A percentile compares a stretch with the other conserved stretches of the same genome.
phyloP scores from a whole-genome alignment of 148 eudicot genomes.

The Salicornia ramosissima region DNA sequence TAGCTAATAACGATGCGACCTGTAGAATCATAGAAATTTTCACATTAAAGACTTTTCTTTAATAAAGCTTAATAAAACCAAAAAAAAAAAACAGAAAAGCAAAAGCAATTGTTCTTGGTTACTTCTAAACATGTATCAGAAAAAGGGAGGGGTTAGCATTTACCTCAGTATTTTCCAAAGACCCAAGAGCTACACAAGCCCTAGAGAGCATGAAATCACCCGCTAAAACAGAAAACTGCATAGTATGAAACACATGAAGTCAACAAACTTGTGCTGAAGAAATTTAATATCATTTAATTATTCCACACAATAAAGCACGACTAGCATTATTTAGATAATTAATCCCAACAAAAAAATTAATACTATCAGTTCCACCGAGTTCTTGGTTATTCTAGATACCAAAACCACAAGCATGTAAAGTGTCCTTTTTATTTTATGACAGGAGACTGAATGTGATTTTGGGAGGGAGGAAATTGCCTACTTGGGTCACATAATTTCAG shows the following conservation, averaged over 20 bases:
- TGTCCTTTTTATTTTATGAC: no score
- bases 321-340: no score
- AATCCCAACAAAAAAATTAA: no score
- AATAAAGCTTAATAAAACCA: neutral
- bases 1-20: slow-evolving; percentile 87
- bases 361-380: no score
- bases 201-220: slow-evolving; percentile 24
- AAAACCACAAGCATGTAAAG: no score
- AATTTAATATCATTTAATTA: neutral
- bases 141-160: neutral
- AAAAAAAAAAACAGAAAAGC: neutral
- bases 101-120: no score
- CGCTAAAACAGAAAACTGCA: slow-evolving; percentile 22
- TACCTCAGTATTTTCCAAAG: slow-evolving; percentile 11
- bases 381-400: no score
- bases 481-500: slow-evolving; percentile 2
- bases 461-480: neutral
- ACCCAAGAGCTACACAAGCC: slow-evolving; percentile 20
- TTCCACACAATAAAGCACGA: no score
- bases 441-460: neutral
- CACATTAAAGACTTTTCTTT: neutral
- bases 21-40: slow-evolving; percentile 18
- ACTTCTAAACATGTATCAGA: neutral
- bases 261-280: slow-evolving; percentile 2
- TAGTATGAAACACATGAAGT: neutral